A percentile compares a stretch with the other conserved stretches of the same genome.
These are phyloP conservation scores for Colletotrichum sp. DNA, from an alignment of 2,329 filamentous ascomycete genomes.

Conservation along the genomic window DNA sequence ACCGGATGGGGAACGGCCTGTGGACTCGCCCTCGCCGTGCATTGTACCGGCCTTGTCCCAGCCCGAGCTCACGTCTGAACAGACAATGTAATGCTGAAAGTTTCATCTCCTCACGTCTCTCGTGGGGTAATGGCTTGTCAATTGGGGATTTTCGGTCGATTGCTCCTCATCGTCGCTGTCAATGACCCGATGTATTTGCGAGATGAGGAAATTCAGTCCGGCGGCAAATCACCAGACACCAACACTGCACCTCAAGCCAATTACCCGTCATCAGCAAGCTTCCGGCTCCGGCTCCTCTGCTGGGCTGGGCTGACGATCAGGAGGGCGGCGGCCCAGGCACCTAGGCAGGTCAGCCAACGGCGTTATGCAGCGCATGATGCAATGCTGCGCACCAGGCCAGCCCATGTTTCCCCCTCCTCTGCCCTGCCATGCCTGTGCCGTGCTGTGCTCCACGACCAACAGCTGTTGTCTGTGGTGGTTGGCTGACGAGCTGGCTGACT, in stretches of 20 bases:
- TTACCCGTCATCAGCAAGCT: not conserved
- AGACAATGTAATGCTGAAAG: slow-evolving; percentile 7
- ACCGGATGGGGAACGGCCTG: not conserved
- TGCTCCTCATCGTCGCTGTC: not conserved
- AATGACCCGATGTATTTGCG: not conserved
- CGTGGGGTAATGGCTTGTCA: slow-evolving; percentile 4
- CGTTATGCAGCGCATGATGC: slow-evolving; percentile 14
- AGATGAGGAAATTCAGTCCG: not conserved
- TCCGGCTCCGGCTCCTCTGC: slow-evolving; percentile 1
- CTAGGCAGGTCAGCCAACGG: not conserved
- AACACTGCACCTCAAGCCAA: not conserved
- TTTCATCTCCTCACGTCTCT: not conserved
- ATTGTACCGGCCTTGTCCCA: not conserved
- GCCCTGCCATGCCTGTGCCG: not conserved
- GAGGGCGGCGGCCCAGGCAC: not conserved
- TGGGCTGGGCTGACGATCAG: not conserved
- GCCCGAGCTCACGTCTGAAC: slow-evolving; percentile 10
- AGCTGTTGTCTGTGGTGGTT: not conserved
- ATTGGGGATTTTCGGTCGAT: not conserved
- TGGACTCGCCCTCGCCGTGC: not conserved
- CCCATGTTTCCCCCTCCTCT: not conserved
- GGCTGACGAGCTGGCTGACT: not conserved
- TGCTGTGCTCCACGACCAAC: not conserved
- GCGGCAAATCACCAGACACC: not conserved
- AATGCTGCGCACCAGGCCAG: slow-evolving; percentile 14